Evolutionary conservation across 352 stramenopile species (phyloP), one percentile per base, ranked within the genome.

Genomic region (Phytophthora meadii): DNA sequence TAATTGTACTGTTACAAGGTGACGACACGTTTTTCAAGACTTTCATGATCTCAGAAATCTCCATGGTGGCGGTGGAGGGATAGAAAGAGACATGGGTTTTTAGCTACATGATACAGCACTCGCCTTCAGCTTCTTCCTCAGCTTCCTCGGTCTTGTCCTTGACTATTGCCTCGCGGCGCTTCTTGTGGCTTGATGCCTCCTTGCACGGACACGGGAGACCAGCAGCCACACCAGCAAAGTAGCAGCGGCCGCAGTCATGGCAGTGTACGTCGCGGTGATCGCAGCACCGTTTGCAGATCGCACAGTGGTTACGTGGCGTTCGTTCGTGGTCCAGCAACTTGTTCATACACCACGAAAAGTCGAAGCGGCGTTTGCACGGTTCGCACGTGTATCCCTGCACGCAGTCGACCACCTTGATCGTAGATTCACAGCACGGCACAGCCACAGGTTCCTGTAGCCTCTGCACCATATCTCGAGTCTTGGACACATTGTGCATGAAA

Each of bases 401-500:
- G 54, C 87, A 94, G 49, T 89, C 70, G 36, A 92, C 74, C 30
- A 94, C 82, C 59, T 87, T 84, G 70, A 93, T 79, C 6, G 55
- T 68, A 17, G 70, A 39, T 19, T 70, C 49, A 62, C 83, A 92
- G 56, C 87, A 94, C 47, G 87, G 81, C 46, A 93, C 81, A 6
- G 59, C 46, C 44, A 94, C 81, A 14, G 65, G 54, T 55, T 94
- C 87, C 51, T 93, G 79, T 42, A 94, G 73, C 14, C 86, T 79
- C 56, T 72, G 60, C 46, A 90, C 82, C 87, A 94, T 94, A 77
- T 93, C 84, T 52, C 87, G 79, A 32, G 83, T 93, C 77, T 93
- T 93, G 51, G 79, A 89, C 47, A 93, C 80, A 54, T 94, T 94
- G 73, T 94, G 87, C 87, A 94, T 94, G 63, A 94, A 94, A 65